Evolutionary conservation across 352 stramenopile genomes (phyloP), one percentile per base, ranked within the genome.

Genomic region (Phytopythium boreale): DNA sequence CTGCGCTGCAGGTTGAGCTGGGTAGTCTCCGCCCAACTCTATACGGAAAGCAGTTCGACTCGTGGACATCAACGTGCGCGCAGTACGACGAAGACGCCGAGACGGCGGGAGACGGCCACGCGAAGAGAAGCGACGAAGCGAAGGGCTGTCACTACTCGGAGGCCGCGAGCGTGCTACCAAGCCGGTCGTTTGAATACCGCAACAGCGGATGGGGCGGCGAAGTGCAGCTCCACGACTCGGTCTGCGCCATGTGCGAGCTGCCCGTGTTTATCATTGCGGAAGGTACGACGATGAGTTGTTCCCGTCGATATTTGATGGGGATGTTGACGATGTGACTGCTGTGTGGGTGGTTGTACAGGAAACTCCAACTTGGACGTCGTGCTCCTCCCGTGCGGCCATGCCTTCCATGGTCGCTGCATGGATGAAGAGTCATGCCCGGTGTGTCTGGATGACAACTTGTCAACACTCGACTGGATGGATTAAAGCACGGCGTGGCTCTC

Each of bases 131-230:
- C 12, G 9, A 26, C 17, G 6, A 36, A 58, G 36, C 0, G 1
- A 22, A 20, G 51, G n/a, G n/a, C 49, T 37, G 5, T 1, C 4
- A 59, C 27, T 62, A 62, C 41, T 64, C 59, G 12, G 31, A 62
- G 37, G 43, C 62, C 26, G 50, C 36, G 34, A 49, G 59, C 39
- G 58, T 66, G 8, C 51, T 84, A 44, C 66, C 76, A 17, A 72
- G 65, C 60, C 70, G 83, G 41, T 82, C 75, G 20, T 96, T 90
- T 71, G 88, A 96, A 49, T 92, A 84, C 59, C 76, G 85, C 29
- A 93, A 90, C 66, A 93, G 87, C 59, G 88, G 94, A 59, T 96
- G 88, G 88, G 88, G 88, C 52, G 86, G 88, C 24, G 88, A 95
- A 66, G 81, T 96, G 27, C 86, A 95, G 59, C 67, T 96, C 11